Evolutionary conservation across 2,329 filamentous ascomycete genomes (phyloP).

Genomic region (Pyrenophora tritici-repentis): DNA sequence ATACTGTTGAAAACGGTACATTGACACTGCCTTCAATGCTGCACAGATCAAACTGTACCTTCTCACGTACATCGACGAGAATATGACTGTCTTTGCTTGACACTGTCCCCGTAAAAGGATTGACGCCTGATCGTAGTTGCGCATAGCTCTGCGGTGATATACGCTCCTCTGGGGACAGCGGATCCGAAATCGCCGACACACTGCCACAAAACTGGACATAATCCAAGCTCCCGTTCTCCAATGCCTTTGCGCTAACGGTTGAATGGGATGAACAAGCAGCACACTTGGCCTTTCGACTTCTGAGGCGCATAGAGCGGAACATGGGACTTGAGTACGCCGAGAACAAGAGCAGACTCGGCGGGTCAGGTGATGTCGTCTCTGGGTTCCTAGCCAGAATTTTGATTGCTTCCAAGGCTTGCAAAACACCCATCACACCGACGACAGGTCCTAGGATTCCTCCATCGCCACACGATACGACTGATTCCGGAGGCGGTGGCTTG

Average conservation of each 20-base stretch:
- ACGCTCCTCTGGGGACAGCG: constrained; percentile 68
- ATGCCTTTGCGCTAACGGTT: constrained; percentile 65
- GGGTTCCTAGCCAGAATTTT: constrained; percentile 68
- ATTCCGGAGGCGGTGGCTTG: constrained; percentile 80
- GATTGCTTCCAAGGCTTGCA: constrained; percentile 88
- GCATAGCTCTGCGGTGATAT: constrained; percentile 69
- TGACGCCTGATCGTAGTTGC: constrained; percentile 36
- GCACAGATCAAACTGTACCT: constrained; percentile 82
- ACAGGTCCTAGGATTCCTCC: constrained; percentile 91
- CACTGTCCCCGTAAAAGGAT: constrained; percentile 40
- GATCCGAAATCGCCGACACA: constrained; percentile 53
- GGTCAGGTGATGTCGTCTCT: constrained; percentile 29
- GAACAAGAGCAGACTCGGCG: constrained; percentile 58
- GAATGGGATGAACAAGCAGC: constrained; percentile 72
- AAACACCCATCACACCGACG: constrained; percentile 88
- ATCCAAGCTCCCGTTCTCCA: constrained; percentile 71
- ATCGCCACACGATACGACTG: constrained; percentile 85
- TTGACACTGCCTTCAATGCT: constrained; percentile 77
- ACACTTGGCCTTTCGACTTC: constrained; percentile 70
- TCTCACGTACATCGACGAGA: constrained; percentile 82
- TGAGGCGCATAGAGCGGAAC: constrained; percentile 78
- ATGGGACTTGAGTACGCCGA: constrained; percentile 58
- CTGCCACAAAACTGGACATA: constrained; percentile 87
- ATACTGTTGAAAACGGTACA: constrained; percentile 66
- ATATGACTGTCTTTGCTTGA: constrained; percentile 54